A percentile compares a stretch with the other conserved stretches of the same genome.
These are phyloP conservation scores for Pleurotus tuber-regium DNA, from an alignment of 768 basidiomycete species.

Conservation along the genomic window DNA sequence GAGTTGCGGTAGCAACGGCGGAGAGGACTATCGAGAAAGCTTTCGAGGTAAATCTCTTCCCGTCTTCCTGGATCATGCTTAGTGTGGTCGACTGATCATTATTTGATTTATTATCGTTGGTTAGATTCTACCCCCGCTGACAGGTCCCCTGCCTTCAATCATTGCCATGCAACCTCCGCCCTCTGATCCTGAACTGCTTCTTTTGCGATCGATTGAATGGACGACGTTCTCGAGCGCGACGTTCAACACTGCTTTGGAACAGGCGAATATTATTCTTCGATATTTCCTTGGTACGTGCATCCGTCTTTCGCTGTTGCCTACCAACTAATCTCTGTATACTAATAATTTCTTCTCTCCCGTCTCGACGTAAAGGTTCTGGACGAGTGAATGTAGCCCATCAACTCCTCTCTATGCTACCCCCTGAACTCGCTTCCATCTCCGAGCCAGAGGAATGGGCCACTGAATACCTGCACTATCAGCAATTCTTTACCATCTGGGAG, in stretches of 20 bases:
- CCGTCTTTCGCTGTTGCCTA: not conserved
- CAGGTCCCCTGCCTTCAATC: constrained; percentile 60
- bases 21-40: constrained; percentile 73
- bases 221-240: constrained; percentile 77
- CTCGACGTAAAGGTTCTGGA: constrained; percentile 54
- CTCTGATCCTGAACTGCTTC: constrained; percentile 54
- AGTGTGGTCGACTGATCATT: not conserved
- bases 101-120: constrained; percentile 9
- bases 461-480: constrained; percentile 76
- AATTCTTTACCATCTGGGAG: constrained; percentile 79
- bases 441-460: constrained; percentile 70
- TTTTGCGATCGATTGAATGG: constrained; percentile 93
- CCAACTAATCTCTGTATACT: not conserved
- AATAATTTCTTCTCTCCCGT: not conserved
- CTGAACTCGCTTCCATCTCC: constrained; percentile 57
- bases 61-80: constrained; percentile 3
- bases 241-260: constrained; percentile 74
- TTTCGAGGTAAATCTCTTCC: constrained; percentile 46
- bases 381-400: constrained; percentile 65
- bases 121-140: constrained; percentile 51
- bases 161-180: constrained; percentile 54
- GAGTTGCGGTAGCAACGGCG: constrained; percentile 79
- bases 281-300: constrained; percentile 79
- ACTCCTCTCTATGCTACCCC: constrained; percentile 58
- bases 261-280: constrained; percentile 84